Percentiles rank a stretch among this genome's conserved stretches.
phyloP scores from a whole-genome alignment of 495 filamentous ascomycete genomes.

The Penicillium roqueforti region DNA sequence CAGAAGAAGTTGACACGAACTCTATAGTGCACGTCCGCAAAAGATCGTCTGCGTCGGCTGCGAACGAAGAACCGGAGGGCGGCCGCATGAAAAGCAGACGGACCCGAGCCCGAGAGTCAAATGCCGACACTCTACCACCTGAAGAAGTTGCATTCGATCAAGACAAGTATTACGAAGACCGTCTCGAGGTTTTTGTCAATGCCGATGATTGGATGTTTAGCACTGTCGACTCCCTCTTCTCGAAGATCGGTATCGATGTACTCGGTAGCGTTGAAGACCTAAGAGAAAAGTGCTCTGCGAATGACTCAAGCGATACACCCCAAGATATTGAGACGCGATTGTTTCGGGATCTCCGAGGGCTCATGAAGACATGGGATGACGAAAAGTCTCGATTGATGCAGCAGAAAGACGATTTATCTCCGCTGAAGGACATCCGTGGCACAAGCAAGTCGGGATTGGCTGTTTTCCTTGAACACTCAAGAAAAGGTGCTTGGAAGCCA shows the following conservation, averaged over 20 bases:
- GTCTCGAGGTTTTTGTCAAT: conserved; percentile 61
- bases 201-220: conserved; percentile 76
- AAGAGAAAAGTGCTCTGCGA: conserved; percentile 23
- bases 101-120: conserved; percentile 72
- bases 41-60: conserved; percentile 48
- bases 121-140: conserved; percentile 45
- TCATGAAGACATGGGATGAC: conserved; percentile 57
- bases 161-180: conserved; percentile 65
- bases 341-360: conserved; percentile 49
- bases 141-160: conserved; percentile 60
- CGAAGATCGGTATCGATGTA: conserved; percentile 58
- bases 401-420: conserved; percentile 50
- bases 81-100: conserved; percentile 77
- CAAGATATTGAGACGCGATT: conserved; percentile 30
- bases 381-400: conserved; percentile 53
- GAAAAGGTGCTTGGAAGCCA: conserved; percentile 52
- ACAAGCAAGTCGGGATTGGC: conserved; percentile 57
- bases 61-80: conserved; percentile 51
- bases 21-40: conserved; percentile 37
- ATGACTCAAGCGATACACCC: conserved; percentile 15
- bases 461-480: conserved; percentile 76
- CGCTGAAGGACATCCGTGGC: conserved; percentile 41
- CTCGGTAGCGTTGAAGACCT: conserved; percentile 43
- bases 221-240: conserved; percentile 60
- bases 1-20: conserved; percentile 32